These are phyloP conservation scores for Candida gigantensis DNA, from an alignment of 1,139 yeast species.

Conservation along the genomic window DNA sequence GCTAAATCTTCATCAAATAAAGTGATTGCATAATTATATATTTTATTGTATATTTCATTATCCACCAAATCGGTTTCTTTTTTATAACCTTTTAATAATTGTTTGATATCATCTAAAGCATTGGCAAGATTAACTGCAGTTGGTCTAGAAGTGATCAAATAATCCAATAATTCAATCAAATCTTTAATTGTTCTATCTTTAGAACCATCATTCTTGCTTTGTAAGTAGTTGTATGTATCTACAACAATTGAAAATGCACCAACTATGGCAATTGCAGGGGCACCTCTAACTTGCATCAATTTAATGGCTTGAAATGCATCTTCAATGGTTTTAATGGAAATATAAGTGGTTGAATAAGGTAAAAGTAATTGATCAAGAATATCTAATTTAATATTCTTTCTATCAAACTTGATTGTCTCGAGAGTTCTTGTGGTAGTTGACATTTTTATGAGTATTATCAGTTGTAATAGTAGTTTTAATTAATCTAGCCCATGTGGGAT, in stretches of 20 bases:
- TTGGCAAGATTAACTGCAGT: slow-evolving; percentile 92
- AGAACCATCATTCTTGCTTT: slow-evolving; percentile 9
- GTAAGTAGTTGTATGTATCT: slow-evolving; percentile 47
- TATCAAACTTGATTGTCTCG: slow-evolving; percentile 72
- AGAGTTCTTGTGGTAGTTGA: slow-evolving; percentile 27
- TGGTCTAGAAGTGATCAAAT: slow-evolving; percentile 78
- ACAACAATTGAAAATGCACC: slow-evolving; percentile 84
- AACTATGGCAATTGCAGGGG: slow-evolving; percentile 97
- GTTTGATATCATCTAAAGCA: slow-evolving; percentile 64
- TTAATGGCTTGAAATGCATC: slow-evolving; percentile 84
- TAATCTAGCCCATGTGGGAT: slow-evolving; percentile 2
- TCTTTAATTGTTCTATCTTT: slow-evolving; percentile 27
- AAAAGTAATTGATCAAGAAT: slow-evolving; percentile 80
- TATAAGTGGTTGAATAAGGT: slow-evolving; percentile 76
- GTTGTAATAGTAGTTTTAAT: background rate
- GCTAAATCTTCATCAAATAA: slow-evolving; percentile 74
- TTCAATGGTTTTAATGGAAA: slow-evolving; percentile 56
- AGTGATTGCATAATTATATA: slow-evolving; percentile 54
- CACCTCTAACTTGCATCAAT: slow-evolving; percentile 94
- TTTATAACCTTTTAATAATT: slow-evolving; percentile 21
- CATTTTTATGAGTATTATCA: background rate
- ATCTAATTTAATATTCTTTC: slow-evolving; percentile 44
- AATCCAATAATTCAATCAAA: slow-evolving; percentile 54
- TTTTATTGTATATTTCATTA: slow-evolving; percentile 33
- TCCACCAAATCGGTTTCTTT: slow-evolving; percentile 16